Base-by-base conservation (phyloP, 2,329 filamentous ascomycete genomes). In the Penicillium sp. region DNA sequence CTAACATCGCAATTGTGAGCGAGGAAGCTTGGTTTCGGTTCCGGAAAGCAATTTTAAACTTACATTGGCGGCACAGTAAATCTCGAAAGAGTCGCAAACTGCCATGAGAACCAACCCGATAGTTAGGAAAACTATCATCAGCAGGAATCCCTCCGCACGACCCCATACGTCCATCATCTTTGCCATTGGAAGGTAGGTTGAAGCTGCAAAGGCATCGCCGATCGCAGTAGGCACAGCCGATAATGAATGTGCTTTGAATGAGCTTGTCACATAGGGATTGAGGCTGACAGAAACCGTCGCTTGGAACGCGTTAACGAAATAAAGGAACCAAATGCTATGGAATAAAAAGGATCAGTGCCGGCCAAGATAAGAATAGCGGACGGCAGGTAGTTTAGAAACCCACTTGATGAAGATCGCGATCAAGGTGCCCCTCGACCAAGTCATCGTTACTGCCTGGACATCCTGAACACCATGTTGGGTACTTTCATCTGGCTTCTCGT, bases 121-220 rank as follows among this genome's bases (percentile, higher is more conserved):
- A 0, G 77, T 75, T 58, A 75, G 74, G 48, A 79, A 65, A 6
- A 69, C 46, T 0, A 80, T 62, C 68, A 81, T 81, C 32, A 82
- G 27, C 2, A 77, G 52, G 56, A 84, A 80, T 7, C 82, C 84
- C 59, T 85, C 77, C 1, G 83, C 77, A 26, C 85, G 81, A 23
- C 83, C 85, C 78, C 80, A 87, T 27, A 84, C 71, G 66, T 88
- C 81, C 50, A 87, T 71, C 17, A 85, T 73, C 65, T 87, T 87
- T 45, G 84, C 83, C 18, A 84, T 73, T 0, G 84, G 80, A n/a
- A 87, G 76, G 63, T 83, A 84, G 40, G 78, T 73, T 18, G 84
- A 74, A 13, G 81, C 84, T 15, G 77, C 77, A 52, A 87, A 80
- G 33, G 84, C 72, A 51, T 72, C 78, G 17, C 81, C 73, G 23